These are phyloP conservation scores for Trichoderma koningiopsis DNA, from an alignment of 2,329 filamentous ascomycete genomes.

Conservation along the genomic window DNA sequence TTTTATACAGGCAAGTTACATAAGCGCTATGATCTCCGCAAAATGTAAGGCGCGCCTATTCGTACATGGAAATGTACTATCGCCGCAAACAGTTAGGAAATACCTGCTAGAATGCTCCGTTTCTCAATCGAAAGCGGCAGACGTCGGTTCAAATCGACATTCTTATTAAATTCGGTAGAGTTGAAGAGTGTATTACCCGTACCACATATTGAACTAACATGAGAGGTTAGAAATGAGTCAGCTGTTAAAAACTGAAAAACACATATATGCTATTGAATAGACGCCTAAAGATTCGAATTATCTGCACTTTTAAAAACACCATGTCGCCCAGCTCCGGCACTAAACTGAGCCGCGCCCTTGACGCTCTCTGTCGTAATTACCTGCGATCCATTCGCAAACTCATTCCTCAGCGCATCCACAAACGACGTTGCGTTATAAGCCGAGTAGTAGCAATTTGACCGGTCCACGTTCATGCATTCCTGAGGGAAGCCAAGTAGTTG, in stretches of 20 bases:
- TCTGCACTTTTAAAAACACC: slow-evolving; percentile 12
- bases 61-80: background rate
- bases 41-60: slow-evolving; percentile 9
- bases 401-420: slow-evolving; percentile 52
- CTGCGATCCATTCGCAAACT: slow-evolving; percentile 38
- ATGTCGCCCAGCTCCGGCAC: slow-evolving; percentile 10
- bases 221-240: background rate
- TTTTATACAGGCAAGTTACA: slow-evolving; percentile 2
- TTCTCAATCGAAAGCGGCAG: no score
- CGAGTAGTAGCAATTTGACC: slow-evolving; percentile 51
- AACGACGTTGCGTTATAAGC: slow-evolving; percentile 51
- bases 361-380: slow-evolving; percentile 8
- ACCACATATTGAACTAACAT: background rate
- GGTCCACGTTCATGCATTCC: slow-evolving; percentile 54
- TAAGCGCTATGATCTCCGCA: slow-evolving; percentile 8
- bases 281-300: slow-evolving; percentile 14
- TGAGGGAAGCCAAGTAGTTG: slow-evolving; percentile 54
- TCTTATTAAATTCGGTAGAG: background rate
- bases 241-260: background rate
- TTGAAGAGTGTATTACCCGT: background rate
- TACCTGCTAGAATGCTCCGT: background rate
- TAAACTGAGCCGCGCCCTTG: slow-evolving; percentile 13
- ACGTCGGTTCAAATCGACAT: background rate
- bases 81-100: background rate
- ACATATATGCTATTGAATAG: background rate